Percentiles rank a stretch among this genome's conserved stretches.
phyloP scores from a whole-genome alignment of 176 grass and related monocot species.

The Avena sativa region DNA sequence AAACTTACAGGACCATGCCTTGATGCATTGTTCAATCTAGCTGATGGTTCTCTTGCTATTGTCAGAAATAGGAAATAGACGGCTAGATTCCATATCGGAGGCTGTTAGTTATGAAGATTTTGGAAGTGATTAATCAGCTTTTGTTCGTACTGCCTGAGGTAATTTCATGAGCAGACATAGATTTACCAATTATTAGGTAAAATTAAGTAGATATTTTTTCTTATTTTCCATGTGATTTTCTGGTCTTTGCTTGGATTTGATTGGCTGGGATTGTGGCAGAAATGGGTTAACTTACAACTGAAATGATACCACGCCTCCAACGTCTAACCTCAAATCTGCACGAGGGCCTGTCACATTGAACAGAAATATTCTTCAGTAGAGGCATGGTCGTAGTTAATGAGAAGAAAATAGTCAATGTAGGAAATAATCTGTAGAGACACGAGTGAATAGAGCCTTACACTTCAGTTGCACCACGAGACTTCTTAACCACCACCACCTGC shows the following conservation, averaged over 20 bases:
- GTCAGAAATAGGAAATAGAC: constrained; percentile 78
- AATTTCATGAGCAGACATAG: constrained; percentile 37
- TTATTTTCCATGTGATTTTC: constrained; percentile 16
- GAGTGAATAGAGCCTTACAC: background rate
- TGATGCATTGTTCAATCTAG: constrained; percentile 28
- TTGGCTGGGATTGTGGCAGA: background rate
- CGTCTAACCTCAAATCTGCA: constrained; percentile 21
- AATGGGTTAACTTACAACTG: background rate
- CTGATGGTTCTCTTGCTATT: constrained; percentile 49
- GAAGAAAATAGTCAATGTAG: background rate
- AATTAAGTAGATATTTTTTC: constrained; percentile 27
- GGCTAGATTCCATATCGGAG: constrained; percentile 93
- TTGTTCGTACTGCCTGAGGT: constrained; percentile 52
- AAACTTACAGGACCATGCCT: constrained; percentile 7
- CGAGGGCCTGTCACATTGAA: background rate
- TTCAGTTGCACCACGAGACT: background rate
- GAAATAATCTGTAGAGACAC: background rate
- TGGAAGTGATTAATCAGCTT: constrained; percentile 69
- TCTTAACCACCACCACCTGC: background rate
- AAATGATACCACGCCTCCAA: background rate
- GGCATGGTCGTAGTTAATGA: background rate
- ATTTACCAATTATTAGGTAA: constrained; percentile 9
- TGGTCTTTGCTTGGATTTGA: constrained; percentile 20
- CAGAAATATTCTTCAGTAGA: constrained; percentile 7
- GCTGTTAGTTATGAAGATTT: constrained; percentile 92